Base-by-base conservation (phyloP, 371 early-diverging fungal species). In the Blastocladiella emersonii region DNA sequence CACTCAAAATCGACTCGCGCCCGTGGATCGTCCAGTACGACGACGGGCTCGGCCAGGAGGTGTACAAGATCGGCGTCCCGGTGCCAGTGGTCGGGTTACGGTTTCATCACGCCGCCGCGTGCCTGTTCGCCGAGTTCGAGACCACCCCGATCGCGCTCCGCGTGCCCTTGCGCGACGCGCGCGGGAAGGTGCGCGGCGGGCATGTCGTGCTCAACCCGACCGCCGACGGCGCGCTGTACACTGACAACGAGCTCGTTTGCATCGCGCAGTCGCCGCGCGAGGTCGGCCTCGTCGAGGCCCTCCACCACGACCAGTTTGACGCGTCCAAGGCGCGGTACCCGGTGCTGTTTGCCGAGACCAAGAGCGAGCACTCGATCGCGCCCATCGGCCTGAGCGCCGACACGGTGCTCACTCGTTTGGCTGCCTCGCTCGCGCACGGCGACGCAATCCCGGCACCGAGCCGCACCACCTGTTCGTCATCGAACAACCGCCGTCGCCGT, bases 1-100 rank as follows among this genome's bases (percentile, higher is more conserved):
- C 85, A 0, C 68, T 73, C 61, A 74, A 81, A 56, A 68, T 68
- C 27, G 86, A 85, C 62, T 75, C 81, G 39, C 76, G 84, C 48
- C 81, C 85, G 0, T 89, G 89, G 89, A 76, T 81, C 63, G 84
- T 85, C 8, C 86, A 87, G 61, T 89, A 86, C 67, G 87, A 85
- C 53, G 88, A 89, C 66, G 87, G 86, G 0, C 76, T 76, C 1
- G 84, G 84, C 51, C 87, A 87, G 56, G 87, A 87, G 64, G 72
- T 87, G 10, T 86, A 86, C 61, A 74, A 75, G 35, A 72, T 74
- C 8, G 69, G 62, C 1, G 73, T 86, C 34, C 77, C 82, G 45
- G 66, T 67, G 0, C 73, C 78, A 15, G 77, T 87, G 61, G 70
- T 82, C 35, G 85, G 82, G 3, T 63, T 76, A 45, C 61, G 73